phyloP scores from a whole-genome alignment of 208 protist species.

The Tritrichomonas foetus region DNA sequence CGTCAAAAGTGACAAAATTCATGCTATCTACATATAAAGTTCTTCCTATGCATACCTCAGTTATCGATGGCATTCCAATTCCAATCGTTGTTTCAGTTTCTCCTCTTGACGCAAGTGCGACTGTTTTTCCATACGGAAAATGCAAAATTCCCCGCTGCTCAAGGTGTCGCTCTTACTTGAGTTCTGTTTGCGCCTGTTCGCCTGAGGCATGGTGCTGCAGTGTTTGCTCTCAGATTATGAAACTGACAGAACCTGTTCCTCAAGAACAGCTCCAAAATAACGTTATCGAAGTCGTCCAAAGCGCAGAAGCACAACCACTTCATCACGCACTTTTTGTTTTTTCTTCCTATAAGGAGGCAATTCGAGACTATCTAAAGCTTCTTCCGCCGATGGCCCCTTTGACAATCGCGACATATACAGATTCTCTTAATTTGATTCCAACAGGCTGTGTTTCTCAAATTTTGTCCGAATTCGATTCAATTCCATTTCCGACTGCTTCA shows the following conservation, averaged over 20 bases:
- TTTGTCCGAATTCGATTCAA: background rate
- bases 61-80: background rate
- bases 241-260: background rate
- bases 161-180: background rate
- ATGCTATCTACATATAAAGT: conserved; percentile 18
- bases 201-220: background rate
- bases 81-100: background rate
- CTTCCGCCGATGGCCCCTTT: background rate
- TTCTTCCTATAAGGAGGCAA: background rate
- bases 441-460: background rate
- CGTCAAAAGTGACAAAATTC: too few species aligned
- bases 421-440: background rate
- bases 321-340: background rate
- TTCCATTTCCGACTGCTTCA: background rate
- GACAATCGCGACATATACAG: background rate
- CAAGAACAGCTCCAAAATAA: background rate
- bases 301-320: background rate
- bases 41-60: background rate
- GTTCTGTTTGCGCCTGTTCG: background rate
- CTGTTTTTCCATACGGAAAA: background rate
- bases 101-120: background rate
- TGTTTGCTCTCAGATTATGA: background rate
- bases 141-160: background rate
- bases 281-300: background rate
- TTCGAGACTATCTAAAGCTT: background rate